Evolutionary conservation across 495 filamentous ascomycete genomes (phyloP).

Genomic region (Podospora pseudocomata): DNA sequence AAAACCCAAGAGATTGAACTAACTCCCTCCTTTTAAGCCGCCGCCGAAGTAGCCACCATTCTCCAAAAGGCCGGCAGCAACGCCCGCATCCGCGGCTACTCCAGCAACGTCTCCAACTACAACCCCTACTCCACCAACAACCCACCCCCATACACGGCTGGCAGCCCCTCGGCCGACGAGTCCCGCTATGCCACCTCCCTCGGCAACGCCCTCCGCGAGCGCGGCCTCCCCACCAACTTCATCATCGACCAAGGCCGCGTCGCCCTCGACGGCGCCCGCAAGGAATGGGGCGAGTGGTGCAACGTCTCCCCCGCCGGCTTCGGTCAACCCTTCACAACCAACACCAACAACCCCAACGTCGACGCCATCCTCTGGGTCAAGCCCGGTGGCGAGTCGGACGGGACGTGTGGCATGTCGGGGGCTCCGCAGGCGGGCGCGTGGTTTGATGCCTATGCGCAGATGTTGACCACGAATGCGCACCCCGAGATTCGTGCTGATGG

Average conservation of each 20-base stretch:
- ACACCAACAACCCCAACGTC: conserved; percentile 54
- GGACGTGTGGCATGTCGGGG: conserved; percentile 57
- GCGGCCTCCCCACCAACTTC: conserved; percentile 63
- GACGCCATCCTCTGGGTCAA: conserved; percentile 77
- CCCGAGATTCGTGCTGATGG: not conserved
- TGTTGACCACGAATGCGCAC: conserved; percentile 55
- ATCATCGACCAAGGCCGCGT: conserved; percentile 48
- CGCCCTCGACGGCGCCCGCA: conserved; percentile 52
- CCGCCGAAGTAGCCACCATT: conserved; percentile 48
- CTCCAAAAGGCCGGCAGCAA: conserved; percentile 52
- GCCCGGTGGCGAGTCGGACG: conserved; percentile 72
- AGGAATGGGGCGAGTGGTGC: conserved; percentile 70
- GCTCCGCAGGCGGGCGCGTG: conserved; percentile 66
- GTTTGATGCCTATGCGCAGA: conserved; percentile 69
- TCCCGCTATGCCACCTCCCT: conserved; percentile 61
- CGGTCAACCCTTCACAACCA: conserved; percentile 57
- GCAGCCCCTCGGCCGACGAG: conserved; percentile 54
- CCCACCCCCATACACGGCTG: conserved; percentile 37
- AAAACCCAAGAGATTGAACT: not conserved
- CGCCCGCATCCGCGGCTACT: conserved; percentile 55
- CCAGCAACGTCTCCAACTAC: conserved; percentile 73
- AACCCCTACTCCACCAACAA: conserved; percentile 49
- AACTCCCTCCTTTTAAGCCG: conserved; percentile 25
- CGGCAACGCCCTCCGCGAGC: conserved; percentile 50
- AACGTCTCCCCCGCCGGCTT: conserved; percentile 66